Evolutionary conservation across 257 asterid species (phyloP).

Genomic region (Solanum sitiens): DNA sequence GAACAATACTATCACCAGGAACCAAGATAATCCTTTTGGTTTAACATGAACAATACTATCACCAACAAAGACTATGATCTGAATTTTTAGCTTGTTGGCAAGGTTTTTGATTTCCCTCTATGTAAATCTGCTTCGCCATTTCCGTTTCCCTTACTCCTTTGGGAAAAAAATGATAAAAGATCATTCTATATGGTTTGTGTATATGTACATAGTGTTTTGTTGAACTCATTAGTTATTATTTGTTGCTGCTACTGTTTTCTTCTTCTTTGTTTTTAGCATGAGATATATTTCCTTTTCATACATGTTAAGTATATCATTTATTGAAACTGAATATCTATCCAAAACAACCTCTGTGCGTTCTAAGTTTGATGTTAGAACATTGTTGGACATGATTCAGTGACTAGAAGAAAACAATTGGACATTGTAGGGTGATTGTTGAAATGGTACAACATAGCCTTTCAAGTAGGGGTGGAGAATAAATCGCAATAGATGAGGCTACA

Average conservation of each 20-base stretch:
- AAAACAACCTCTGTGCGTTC: background rate
- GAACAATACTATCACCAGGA: background rate
- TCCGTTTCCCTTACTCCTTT: too few species aligned
- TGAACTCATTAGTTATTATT: background rate
- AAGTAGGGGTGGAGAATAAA: too few species aligned
- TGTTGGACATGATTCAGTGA: too few species aligned
- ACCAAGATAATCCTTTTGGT: conserved; percentile 5
- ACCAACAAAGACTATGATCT: too few species aligned
- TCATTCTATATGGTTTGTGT: background rate
- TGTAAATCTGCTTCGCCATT: background rate
- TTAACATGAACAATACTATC: background rate
- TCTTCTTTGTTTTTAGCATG: background rate
- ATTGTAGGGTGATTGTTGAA: too few species aligned
- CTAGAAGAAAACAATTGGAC: too few species aligned
- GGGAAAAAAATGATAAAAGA: background rate
- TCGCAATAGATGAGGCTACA: too few species aligned
- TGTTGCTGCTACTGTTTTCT: background rate
- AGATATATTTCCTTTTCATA: background rate
- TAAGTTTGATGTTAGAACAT: background rate
- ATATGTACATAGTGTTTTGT: background rate
- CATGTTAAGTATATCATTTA: background rate
- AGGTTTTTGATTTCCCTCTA: background rate
- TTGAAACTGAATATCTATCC: background rate
- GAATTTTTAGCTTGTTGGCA: background rate
- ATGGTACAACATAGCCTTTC: too few species aligned